Base-by-base conservation (phyloP, 805 yeast species). In the Babjeviella inositovora region DNA sequence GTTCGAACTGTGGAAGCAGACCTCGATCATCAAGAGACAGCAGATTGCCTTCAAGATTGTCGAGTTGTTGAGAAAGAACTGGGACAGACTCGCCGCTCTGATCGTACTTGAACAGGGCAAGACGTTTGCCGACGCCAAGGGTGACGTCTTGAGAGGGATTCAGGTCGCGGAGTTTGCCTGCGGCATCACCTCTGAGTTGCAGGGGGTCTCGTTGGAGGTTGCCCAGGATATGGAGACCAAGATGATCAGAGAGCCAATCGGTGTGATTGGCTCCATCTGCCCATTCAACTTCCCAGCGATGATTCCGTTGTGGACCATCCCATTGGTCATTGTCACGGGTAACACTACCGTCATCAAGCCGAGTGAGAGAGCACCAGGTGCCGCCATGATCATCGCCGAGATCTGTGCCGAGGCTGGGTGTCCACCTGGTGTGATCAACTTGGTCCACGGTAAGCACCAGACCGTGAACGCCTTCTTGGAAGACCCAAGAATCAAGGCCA, bases 201-300 rank as follows among this genome's bases (percentile, higher is more conserved):
- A 65, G 40, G 84, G 81, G 11, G 54, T 56, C 21, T 54, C 65
- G 13, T 56, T 75, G 27, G 82, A 72, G 38, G 84, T 74, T 10
- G 63, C 81, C 15, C 53, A 60, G 10, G 77, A 72, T 36, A 74
- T 74, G 84, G 82, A 74, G 42, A 75, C 85, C 15, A 60, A 70
- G 36, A 70, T 71, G 77, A 33, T 55, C 23, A 63, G 84, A 35
- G 75, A 68, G 43, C 81, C 81, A 20, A 52, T 74, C 29, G 87
- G 87, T 15, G 79, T 75, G 6, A 65, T 75, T 29, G 82, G 74
- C 9, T 75, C 84, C 13, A 76, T 75, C 37, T 68, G 76, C 32
- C 87, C 87, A 11, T 75, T 75, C 56, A 75, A 75, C 52, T 75
- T 75, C 66, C 87, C 87, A 13, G 85, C 81, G 20, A 75, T 75